Percentiles rank a stretch among this genome's conserved stretches.
These are phyloP conservation scores for Penicillium odoratum DNA, from an alignment of 495 filamentous ascomycete genomes.

Conservation along the genomic window DNA sequence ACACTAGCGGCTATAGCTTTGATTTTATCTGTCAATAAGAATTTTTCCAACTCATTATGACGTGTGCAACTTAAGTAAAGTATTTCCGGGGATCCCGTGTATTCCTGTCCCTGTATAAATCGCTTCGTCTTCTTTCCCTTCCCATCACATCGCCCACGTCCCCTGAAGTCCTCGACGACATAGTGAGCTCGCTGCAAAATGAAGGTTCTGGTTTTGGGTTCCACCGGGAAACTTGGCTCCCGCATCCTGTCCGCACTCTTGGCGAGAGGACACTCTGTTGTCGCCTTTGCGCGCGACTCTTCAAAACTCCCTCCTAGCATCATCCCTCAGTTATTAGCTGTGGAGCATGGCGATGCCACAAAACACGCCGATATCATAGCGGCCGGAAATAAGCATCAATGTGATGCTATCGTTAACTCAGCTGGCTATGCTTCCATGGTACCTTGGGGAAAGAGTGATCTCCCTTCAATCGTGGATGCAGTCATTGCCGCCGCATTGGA, in stretches of 20 bases:
- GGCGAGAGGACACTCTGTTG: constrained; percentile 36
- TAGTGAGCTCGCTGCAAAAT: constrained; percentile 16
- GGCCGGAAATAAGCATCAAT: constrained; percentile 31
- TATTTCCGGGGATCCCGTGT: not conserved
- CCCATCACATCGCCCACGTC: not conserved
- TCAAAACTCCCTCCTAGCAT: constrained; percentile 30
- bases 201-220: constrained; percentile 46
- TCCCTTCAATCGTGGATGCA: constrained; percentile 29
- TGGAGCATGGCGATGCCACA: constrained; percentile 42
- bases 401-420: constrained; percentile 41
- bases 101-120: no score
- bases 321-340: constrained; percentile 20
- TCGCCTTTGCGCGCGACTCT: constrained; percentile 39
- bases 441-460: constrained; percentile 25
- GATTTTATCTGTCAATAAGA: not conserved
- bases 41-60: not conserved
- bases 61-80: not conserved
- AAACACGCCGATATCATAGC: constrained; percentile 31
- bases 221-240: constrained; percentile 43
- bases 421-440: constrained; percentile 33
- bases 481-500: constrained; percentile 29
- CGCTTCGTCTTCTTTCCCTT: not conserved
- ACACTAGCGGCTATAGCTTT: not conserved
- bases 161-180: not conserved
- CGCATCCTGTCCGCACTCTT: constrained; percentile 42